phyloP scores from a whole-genome alignment of 2,329 filamentous ascomycete genomes.

The Hypoxylon sp. region DNA sequence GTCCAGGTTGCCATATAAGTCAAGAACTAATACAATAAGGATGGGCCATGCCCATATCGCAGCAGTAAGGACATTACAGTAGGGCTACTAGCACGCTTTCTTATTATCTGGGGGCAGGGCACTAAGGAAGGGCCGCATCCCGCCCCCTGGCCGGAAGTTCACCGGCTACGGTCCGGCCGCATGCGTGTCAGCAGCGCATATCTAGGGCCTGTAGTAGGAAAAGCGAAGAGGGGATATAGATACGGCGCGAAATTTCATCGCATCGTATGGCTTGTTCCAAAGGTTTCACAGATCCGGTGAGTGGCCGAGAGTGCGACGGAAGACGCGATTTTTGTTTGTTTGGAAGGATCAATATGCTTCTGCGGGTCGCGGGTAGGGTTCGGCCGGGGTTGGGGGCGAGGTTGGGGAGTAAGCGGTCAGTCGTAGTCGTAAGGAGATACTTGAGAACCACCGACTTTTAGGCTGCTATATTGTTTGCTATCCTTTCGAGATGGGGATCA shows the following conservation, averaged over 20 bases:
- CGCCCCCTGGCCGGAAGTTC: slow-evolving; percentile 17
- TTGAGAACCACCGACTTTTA: not conserved
- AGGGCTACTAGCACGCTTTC: not conserved
- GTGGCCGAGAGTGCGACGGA: slow-evolving; percentile 6
- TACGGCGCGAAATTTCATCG: slow-evolving; percentile 1
- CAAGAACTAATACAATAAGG: not conserved
- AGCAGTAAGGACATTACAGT: not conserved
- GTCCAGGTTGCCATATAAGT: too few species aligned
- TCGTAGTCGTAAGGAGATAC: slow-evolving; percentile 5
- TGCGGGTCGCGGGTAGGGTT: slow-evolving; percentile 22
- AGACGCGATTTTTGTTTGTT: not conserved
- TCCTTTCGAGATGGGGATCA: not conserved
- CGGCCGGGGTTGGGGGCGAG: not conserved
- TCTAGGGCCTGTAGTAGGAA: slow-evolving; percentile 10
- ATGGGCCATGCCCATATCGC: not conserved
- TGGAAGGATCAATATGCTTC: slow-evolving; percentile 24
- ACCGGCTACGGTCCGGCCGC: slow-evolving; percentile 24
- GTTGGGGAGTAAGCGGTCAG: slow-evolving; percentile 14
- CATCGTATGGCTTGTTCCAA: too few species aligned
- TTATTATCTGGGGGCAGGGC: slow-evolving; percentile 3
- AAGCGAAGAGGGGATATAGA: slow-evolving; percentile 1
- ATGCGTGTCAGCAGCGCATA: slow-evolving; percentile 32
- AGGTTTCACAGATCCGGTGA: too few species aligned
- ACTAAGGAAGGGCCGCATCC: slow-evolving; percentile 1
- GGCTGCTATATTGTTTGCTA: slow-evolving; percentile 5